A percentile compares a stretch with the other conserved stretches of the same genome.
phyloP scores from a whole-genome alignment of 805 yeast species.

The Candida corydali region DNA sequence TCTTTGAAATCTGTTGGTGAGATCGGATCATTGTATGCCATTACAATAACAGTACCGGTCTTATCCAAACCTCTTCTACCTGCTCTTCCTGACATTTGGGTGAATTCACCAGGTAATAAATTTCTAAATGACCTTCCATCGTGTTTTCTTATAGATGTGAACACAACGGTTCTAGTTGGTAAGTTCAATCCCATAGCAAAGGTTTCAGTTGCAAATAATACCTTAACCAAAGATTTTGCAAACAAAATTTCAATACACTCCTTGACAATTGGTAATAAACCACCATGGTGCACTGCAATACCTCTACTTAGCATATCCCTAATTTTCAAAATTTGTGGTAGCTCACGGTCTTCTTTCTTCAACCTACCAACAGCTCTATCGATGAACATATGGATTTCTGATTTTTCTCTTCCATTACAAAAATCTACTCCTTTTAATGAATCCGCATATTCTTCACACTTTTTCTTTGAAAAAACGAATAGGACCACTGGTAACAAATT shows the following conservation, averaged over 20 bases:
- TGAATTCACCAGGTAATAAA: slow-evolving; percentile 91
- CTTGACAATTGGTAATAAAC: slow-evolving; percentile 86
- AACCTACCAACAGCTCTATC: slow-evolving; percentile 84
- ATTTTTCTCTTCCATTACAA: slow-evolving; percentile 78
- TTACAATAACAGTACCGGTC: slow-evolving; percentile 90
- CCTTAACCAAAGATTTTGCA: slow-evolving; percentile 80
- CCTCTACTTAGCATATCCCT: slow-evolving; percentile 85
- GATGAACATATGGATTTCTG: slow-evolving; percentile 90
- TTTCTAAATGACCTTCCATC: slow-evolving; percentile 83
- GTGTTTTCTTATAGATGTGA: slow-evolving; percentile 79
- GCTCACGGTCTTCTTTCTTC: slow-evolving; percentile 85
- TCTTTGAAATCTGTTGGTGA: slow-evolving; percentile 61
- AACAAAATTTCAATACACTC: slow-evolving; percentile 91
- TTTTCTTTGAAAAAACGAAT: slow-evolving; percentile 89
- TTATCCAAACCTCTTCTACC: slow-evolving; percentile 95
- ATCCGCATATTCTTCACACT: slow-evolving; percentile 91
- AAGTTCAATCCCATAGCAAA: slow-evolving; percentile 98
- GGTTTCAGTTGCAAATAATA: slow-evolving; percentile 94
- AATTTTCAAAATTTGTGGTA: slow-evolving; percentile 85
- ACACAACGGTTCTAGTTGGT: slow-evolving; percentile 95
- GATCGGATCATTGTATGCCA: slow-evolving; percentile 72
- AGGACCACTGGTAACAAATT: slow-evolving; percentile 86
- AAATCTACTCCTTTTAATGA: slow-evolving; percentile 71
- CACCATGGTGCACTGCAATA: slow-evolving; percentile 95
- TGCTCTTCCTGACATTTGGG: slow-evolving; percentile 99